Evolutionary conservation across 345 rosid species (phyloP), one percentile per base, ranked within the genome.

Genomic region (Noccaea bulbosa): DNA sequence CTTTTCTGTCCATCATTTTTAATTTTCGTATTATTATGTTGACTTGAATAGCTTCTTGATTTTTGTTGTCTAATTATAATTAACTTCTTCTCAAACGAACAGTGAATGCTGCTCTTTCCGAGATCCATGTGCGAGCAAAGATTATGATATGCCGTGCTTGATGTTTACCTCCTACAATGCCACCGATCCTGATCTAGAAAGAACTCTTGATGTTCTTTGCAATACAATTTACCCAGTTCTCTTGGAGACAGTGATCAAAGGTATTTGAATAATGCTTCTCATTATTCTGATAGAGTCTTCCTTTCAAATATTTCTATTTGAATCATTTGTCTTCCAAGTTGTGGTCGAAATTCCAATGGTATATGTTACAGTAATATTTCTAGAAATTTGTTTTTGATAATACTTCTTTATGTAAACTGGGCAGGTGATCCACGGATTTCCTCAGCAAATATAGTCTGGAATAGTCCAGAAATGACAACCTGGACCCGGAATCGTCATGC

Each of bases 391-490:
- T 35, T 64, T 24, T 12, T 64, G 52, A 27, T 62, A 53, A 45
- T 20, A 55, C 27, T 49, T 41, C 38, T 61, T 64, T 67, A 48
- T 67, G 62, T 59, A 51, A 61, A 80, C 63, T 78, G 77, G 56
- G 70, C 81, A 94, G 99, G 99, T 77, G 96, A 94, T 69, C 87
- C 83, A 75, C 89, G 95, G 56, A 81, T 94, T 71, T 57, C 60
- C 66, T 82, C 95, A 3, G 92, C 86, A 71, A 89, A 85, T 53
- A 86, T 94, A 47, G 79, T 72, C 52, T 91, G 96, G 99, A 80
- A 84, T 45, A 84, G 82, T 79, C 86, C 95, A 7, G 92, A 88
- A 46, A 73, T 85, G 49, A 79, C 83, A 5, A 80, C 88, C 22
- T 86, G 99, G 95, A 82, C 85, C 67, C 83, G 84, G 68, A 91